Evolutionary conservation across 2,329 filamentous ascomycete species (phyloP).

Genomic region (Aspergillus uvarum): DNA sequence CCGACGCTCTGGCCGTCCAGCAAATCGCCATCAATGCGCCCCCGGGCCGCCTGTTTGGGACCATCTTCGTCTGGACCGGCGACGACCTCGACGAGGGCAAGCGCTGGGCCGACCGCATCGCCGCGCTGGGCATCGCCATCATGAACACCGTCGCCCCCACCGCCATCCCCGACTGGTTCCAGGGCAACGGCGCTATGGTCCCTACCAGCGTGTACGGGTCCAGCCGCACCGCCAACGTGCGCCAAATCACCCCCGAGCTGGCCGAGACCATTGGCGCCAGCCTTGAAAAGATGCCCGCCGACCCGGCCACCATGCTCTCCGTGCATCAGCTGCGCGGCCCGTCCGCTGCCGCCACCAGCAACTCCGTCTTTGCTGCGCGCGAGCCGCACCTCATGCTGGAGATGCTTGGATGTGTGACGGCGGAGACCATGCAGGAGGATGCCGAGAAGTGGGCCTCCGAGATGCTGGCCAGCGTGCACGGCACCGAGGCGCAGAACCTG

Average conservation of each 20-base stretch:
- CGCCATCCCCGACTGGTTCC: constrained; percentile 14
- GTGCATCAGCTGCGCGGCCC: constrained; percentile 21
- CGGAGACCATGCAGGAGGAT: neutral
- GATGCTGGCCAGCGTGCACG: constrained; percentile 6
- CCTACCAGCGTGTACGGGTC: constrained; percentile 7
- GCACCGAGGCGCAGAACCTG: constrained; percentile 9
- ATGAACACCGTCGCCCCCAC: constrained; percentile 18
- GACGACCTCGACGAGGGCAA: constrained; percentile 14
- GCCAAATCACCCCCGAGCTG: constrained; percentile 7
- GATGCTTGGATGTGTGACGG: constrained; percentile 10
- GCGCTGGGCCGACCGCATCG: constrained; percentile 17
- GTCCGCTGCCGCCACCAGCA: constrained; percentile 7
- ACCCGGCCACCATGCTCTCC: constrained; percentile 15
- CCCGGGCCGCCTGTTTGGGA: constrained; percentile 11
- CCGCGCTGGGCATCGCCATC: constrained; percentile 11
- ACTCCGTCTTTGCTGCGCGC: constrained; percentile 17
- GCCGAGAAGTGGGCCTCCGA: constrained; percentile 13
- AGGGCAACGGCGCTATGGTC: constrained; percentile 1
- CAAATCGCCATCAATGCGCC: constrained; percentile 16
- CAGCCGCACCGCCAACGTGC: constrained; percentile 9
- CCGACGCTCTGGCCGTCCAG: constrained; percentile 15
- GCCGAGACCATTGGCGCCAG: constrained; percentile 9
- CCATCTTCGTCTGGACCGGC: constrained; percentile 15
- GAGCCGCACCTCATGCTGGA: constrained; percentile 25
- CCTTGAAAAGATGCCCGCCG: constrained; percentile 1